These are phyloP conservation scores for Brassica hybrid DNA, from an alignment of 441 rosid genomes.

Conservation along the genomic window DNA sequence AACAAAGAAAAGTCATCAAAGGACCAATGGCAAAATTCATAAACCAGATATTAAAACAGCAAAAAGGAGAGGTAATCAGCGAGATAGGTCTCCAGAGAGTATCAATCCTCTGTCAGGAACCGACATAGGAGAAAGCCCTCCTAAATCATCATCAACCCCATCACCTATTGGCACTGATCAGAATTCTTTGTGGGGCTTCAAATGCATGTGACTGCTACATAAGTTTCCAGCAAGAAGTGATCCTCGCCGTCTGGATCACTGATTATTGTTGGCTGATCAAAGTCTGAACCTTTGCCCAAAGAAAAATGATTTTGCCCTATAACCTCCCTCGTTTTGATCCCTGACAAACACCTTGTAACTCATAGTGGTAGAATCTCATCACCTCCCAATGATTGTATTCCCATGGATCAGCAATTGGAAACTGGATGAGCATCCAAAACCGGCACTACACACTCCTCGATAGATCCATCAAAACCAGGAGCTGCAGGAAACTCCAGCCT, in stretches of 20 bases:
- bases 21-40: background rate
- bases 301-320: background rate
- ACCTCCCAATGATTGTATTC: background rate
- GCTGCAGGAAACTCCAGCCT: background rate
- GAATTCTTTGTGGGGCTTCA: background rate
- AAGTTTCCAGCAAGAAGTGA: background rate
- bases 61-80: no score
- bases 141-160: background rate
- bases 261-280: background rate
- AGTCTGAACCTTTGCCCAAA: background rate
- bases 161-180: background rate
- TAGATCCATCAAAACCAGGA: background rate
- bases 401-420: background rate
- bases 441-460: background rate
- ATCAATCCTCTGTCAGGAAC: background rate
- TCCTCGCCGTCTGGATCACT: background rate
- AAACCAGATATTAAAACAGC: background rate
- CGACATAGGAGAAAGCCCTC: background rate
- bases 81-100: background rate
- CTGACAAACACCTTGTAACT: background rate
- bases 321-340: background rate
- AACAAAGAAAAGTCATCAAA: background rate
- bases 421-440: background rate
- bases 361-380: background rate
- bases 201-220: no score